Conservation (phyloP, 2,329 filamentous ascomycete species). For the Scedosporium aurantiacum region DNA sequence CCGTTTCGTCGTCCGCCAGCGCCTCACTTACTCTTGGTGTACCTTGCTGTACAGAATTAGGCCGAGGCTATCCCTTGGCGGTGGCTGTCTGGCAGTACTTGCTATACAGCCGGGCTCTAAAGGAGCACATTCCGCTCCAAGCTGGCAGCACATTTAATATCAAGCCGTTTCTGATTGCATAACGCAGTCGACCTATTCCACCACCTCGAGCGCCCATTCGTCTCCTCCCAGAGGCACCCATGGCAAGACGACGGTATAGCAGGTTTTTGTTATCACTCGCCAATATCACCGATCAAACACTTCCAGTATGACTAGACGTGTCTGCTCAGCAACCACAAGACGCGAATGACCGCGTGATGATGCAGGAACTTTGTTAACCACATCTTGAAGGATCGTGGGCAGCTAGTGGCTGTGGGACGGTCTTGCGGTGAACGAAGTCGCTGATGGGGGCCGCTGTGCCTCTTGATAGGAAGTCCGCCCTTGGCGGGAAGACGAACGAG, state of each 20-base stretch:
- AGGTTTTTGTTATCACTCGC: constrained; percentile 1
- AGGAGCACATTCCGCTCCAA: background rate
- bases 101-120: background rate
- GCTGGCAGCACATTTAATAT: constrained; percentile 5
- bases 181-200: background rate
- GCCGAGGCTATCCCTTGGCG: background rate
- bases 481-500: background rate
- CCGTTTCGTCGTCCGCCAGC: background rate
- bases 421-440: background rate
- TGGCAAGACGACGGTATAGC: background rate
- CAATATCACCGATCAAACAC: constrained; percentile 3
- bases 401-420: background rate
- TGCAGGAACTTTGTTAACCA: constrained; percentile 3
- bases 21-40: background rate
- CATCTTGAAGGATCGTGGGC: background rate
- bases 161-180: constrained; percentile 6
- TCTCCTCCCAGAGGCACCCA: background rate
- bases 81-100: background rate
- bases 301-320: background rate
- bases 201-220: background rate
- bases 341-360: constrained; percentile 5
- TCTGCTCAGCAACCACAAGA: constrained; percentile 2
- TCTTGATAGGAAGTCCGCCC: background rate
- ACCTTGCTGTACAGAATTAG: background rate
- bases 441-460: background rate